phyloP scores from a whole-genome alignment of 2,329 filamentous ascomycete species.

The Fusarium anguioides region DNA sequence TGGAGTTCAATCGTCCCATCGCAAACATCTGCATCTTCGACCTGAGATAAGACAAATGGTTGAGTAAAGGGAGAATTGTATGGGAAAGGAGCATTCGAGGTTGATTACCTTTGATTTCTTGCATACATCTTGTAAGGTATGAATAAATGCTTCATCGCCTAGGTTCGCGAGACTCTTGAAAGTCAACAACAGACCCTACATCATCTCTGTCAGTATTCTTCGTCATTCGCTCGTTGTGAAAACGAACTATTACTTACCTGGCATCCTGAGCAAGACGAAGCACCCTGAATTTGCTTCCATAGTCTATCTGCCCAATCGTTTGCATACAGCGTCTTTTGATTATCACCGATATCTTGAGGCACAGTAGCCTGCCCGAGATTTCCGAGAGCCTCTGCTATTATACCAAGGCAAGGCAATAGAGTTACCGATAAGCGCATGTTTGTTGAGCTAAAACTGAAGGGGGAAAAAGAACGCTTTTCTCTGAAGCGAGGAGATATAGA shows the following conservation, averaged over 20 bases:
- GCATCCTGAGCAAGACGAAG: conserved; percentile 40
- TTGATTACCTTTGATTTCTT: conserved; percentile 48
- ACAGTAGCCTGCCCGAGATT: conserved; percentile 6
- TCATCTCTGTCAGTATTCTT: background rate
- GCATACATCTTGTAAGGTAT: conserved; percentile 48
- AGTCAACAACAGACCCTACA: conserved; percentile 49
- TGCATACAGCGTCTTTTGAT: conserved; percentile 25
- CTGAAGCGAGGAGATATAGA: background rate
- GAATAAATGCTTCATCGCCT: conserved; percentile 56
- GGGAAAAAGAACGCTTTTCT: background rate
- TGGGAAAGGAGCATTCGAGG: background rate
- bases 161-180: conserved; percentile 58
- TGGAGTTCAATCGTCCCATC: conserved; percentile 62
- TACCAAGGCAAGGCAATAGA: conserved; percentile 19
- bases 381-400: conserved; percentile 16
- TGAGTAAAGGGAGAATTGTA: background rate
- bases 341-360: conserved; percentile 1
- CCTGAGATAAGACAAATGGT: conserved; percentile 43
- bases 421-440: conserved; percentile 21
- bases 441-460: background rate
- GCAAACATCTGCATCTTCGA: conserved; percentile 67
- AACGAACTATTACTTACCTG: conserved; percentile 20
- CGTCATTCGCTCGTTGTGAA: background rate
- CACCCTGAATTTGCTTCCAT: conserved; percentile 30
- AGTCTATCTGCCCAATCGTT: conserved; percentile 29